Evolutionary conservation across 345 rosid species (phyloP), one percentile per base, ranked within the genome.

Genomic region (Salix udensis): DNA sequence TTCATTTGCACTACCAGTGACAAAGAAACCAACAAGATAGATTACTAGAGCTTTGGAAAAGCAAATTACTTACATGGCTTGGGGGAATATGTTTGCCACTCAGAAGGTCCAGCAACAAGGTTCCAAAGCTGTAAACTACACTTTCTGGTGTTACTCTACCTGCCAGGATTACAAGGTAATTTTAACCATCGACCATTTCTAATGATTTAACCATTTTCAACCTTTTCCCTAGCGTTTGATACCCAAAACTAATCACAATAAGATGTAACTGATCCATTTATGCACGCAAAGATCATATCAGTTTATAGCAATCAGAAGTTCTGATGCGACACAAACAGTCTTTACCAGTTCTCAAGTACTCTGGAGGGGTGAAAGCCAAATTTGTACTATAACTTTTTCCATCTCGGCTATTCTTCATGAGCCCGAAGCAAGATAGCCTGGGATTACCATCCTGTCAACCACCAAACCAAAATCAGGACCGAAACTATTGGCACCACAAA

Each of bases 81-180:
- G 98, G 99, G 72, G 99, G 99, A 78, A 96, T 96, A 87, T 92
- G 99, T 79, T 88, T 96, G 79, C 98, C 99, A 71, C 99, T 91
- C 76, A 94, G 88, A 85, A 96, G 97, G 88, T 94, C 99, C 34
- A 96, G 90, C 80, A 96, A 78, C 85, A 96, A 78, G 72, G 98
- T 96, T 18, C 99, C 99, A 72, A 96, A 96, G 89, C 99, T 92
- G 87, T 94, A 96, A 55, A 91, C 92, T 26, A 94, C 95, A 82
- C 99, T 96, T 80, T 94, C 99, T 5, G 89, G 79, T 46, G 91
- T 89, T 85, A 96, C 95, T 87, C 95, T 86, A 70, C 99, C 99
- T 96, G 94, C 73, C 70, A 82, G 24, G 30, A 16, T 28, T 31
- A 71, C 26, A 64, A 8, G n/a, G 60, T 18, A 46, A 36, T 31